Percentiles rank a stretch among this genome's conserved stretches.
These are phyloP conservation scores for Ceratobasidium sp. DNA, from an alignment of 1,284 basidiomycete genomes.

Conservation along the genomic window DNA sequence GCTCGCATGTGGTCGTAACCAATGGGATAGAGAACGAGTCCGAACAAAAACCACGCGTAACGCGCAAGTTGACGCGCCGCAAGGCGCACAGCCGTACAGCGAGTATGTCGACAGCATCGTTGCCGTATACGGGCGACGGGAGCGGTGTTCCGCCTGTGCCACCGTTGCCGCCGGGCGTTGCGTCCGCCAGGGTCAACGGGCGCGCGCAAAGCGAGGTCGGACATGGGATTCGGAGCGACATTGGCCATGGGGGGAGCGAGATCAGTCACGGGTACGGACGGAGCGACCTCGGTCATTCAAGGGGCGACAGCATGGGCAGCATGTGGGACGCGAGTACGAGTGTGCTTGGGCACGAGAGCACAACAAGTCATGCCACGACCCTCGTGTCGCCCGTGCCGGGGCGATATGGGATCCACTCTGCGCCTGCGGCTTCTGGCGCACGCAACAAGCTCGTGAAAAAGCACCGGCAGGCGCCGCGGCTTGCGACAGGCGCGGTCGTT, in stretches of 20 bases:
- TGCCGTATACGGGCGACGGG: not conserved
- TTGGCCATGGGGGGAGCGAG: slow-evolving; percentile 21
- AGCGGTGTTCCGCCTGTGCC: slow-evolving; percentile 27
- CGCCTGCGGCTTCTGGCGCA: slow-evolving; percentile 1
- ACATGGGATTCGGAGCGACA: slow-evolving; percentile 1
- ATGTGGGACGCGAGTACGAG: slow-evolving; percentile 22
- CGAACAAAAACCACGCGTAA: slow-evolving; percentile 3
- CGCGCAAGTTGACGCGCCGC: slow-evolving; percentile 24
- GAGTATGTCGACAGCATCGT: not conserved
- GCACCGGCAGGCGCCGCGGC: not conserved
- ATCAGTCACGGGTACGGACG: slow-evolving; percentile 16
- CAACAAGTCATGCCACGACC: not conserved
- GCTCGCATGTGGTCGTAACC: not conserved
- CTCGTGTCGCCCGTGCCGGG: slow-evolving; percentile 5
- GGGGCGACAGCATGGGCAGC: slow-evolving; percentile 2
- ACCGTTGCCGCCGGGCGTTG: slow-evolving; percentile 21
- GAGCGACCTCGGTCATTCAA: slow-evolving; percentile 1
- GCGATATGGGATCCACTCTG: slow-evolving; percentile 22
- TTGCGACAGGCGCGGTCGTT: not conserved
- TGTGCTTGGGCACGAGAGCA: slow-evolving; percentile 18
- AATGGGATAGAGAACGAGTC: not conserved
- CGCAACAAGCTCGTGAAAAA: slow-evolving; percentile 25
- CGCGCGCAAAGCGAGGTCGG: slow-evolving; percentile 15
- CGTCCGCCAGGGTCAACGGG: not conserved
- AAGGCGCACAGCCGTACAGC: not conserved